A percentile compares a stretch with the other conserved stretches of the same genome.
Conservation (phyloP, 345 rosid species). For the Odontarrhena argentea region DNA sequence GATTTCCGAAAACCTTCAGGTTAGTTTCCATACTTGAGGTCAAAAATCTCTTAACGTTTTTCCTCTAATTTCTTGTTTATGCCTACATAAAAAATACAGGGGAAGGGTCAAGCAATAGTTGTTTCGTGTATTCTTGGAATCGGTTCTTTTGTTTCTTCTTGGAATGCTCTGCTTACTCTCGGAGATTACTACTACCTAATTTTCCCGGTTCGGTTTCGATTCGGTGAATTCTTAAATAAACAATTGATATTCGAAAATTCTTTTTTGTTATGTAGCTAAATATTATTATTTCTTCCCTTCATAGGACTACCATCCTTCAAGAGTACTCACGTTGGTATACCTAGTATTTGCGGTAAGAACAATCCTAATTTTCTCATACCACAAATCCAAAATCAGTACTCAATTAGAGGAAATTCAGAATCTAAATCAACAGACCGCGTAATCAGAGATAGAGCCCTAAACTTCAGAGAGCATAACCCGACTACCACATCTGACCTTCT, state of each 20-base stretch:
- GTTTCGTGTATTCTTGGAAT: conserved; percentile 80
- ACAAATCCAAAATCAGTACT: conserved; percentile 64
- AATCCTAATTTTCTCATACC: conserved; percentile 52
- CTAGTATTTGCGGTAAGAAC: conserved; percentile 66
- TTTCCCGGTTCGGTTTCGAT: conserved; percentile 46
- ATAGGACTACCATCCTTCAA: conserved; percentile 83
- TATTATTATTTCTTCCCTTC: background rate
- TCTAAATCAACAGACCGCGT: too few species aligned
- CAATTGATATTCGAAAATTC: too few species aligned
- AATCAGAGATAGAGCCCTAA: too few species aligned
- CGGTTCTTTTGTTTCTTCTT: conserved; percentile 74
- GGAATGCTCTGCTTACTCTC: conserved; percentile 75
- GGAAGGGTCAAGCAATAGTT: conserved; percentile 56
- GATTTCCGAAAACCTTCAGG: too few species aligned
- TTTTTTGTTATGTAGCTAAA: too few species aligned
- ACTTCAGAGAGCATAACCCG: too few species aligned
- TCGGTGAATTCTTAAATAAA: too few species aligned
- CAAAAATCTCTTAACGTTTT: too few species aligned
- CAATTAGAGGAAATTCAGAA: conserved; percentile 30
- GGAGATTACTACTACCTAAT: conserved; percentile 66
- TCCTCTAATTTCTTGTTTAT: too few species aligned
- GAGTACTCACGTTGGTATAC: conserved; percentile 72
- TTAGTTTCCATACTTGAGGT: too few species aligned
- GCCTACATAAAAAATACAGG: conserved; percentile 44
- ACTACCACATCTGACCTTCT: too few species aligned